Base-by-base conservation (phyloP, 805 yeast genomes). In the Jamesozyma hellenica region DNA sequence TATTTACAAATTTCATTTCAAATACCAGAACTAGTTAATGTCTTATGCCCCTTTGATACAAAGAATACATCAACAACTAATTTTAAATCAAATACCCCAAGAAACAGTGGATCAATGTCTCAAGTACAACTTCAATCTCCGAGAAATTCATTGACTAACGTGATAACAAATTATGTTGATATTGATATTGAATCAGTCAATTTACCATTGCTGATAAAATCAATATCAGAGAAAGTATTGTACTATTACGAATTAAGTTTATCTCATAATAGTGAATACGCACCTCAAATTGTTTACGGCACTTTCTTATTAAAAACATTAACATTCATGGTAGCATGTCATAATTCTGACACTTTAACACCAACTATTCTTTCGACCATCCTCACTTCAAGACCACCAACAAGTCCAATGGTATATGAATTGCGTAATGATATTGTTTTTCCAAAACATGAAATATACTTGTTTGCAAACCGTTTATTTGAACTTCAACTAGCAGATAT, bases 221-320 rank as follows among this genome's bases (percentile, higher is more conserved):
- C 61, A 17, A 56, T 73, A 3, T 59, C 66, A 25, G 61, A 53
- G 11, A 68, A 66, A 41, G 55, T 65, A 4, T 41, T 71, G 6
- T 64, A 50, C 35, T 74, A 53, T 50, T 79, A 71, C 55, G 70
- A 66, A 41, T 49, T 63, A 30, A 77, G 90, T 29, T 65, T 74
- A 4, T 56, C 65, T 30, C 77, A 72, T 41, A 67, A 71, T 8
- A 85, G 78, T 41, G 95, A 90, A 47, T 74, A 74, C 47, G 88
- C 81, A 0, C 96, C 97, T 0, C 90, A 79, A 43, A 60, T 81
- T 1, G 87, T 87, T 0, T 82, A 77, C 46, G 75, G 82, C 32
- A 95, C 86, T 47, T 68, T 80, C 2, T 65, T 82, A 2, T 48
- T 87, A 26, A 68, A 96, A 43, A 72, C 70, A 38, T 62, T 79